Conservation (phyloP, 805 yeast genomes). For the Saccharomycopsis microspora region DNA sequence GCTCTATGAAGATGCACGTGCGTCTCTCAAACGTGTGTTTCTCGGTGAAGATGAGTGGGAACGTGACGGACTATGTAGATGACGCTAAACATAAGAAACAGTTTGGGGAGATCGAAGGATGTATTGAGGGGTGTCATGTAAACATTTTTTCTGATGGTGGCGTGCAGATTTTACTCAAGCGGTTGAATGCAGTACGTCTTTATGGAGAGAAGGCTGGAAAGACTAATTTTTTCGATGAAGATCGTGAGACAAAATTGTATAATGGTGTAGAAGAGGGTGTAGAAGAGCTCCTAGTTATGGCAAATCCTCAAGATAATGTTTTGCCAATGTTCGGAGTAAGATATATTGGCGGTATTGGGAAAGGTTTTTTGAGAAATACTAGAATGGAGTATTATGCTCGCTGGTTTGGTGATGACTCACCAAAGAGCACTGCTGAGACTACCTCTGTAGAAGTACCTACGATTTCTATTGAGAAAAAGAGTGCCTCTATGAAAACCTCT, state of each 20-base stretch:
- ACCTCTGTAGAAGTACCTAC: constrained; percentile 11
- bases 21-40: background rate
- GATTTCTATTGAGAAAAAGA: background rate
- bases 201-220: background rate
- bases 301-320: constrained; percentile 25
- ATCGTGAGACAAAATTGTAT: too few species aligned
- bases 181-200: constrained; percentile 15
- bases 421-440: background rate
- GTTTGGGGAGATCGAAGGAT: constrained; percentile 10
- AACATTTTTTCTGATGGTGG: constrained; percentile 7
- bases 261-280: background rate
- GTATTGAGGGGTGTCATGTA: background rate
- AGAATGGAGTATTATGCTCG: constrained; percentile 46
- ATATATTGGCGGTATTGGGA: constrained; percentile 25
- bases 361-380: constrained; percentile 36
- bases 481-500: background rate
- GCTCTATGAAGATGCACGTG: too few species aligned
- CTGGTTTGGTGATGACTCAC: constrained; percentile 32
- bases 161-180: constrained; percentile 7
- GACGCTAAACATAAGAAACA: background rate
- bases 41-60: background rate
- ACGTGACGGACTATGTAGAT: background rate
- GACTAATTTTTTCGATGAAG: background rate
- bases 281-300: constrained; percentile 25
- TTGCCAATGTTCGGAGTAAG: constrained; percentile 32